These are phyloP conservation scores for Cadophora luteo-olivacea DNA, from an alignment of 2,329 filamentous ascomycete genomes.

Conservation along the genomic window DNA sequence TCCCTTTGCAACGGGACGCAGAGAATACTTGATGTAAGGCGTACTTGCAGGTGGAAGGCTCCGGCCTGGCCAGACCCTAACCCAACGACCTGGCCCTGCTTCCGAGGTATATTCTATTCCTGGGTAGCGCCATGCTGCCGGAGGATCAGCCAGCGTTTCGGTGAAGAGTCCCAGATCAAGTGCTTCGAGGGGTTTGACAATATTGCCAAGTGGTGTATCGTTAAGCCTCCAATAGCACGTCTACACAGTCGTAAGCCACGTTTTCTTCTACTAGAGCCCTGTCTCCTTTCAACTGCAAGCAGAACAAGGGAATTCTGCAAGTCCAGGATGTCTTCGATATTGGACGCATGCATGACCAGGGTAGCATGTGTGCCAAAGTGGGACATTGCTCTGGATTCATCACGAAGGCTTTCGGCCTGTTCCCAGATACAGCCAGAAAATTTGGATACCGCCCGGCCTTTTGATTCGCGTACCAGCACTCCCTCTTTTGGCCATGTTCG, in stretches of 20 bases:
- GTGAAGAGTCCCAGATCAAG: too few species aligned
- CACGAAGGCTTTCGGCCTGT: neutral
- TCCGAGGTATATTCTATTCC: neutral
- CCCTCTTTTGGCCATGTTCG: too few species aligned
- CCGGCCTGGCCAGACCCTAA: constrained; percentile 7
- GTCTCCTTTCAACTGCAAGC: neutral
- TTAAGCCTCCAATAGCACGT: neutral
- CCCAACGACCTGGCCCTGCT: neutral
- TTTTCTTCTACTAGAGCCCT: neutral
- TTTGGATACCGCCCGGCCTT: too few species aligned
- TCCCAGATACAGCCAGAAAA: neutral
- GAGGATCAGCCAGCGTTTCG: neutral
- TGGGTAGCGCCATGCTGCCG: constrained; percentile 4
- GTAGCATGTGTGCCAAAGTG: neutral
- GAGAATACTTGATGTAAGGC: neutral
- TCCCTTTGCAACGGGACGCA: neutral
- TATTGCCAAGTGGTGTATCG: neutral
- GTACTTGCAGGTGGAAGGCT: neutral
- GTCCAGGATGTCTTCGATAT: neutral
- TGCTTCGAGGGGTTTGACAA: neutral
- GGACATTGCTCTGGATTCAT: neutral
- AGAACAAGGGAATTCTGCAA: neutral
- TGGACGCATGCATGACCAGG: neutral
- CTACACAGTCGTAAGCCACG: neutral
- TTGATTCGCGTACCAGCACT: too few species aligned